Evolutionary conservation across 192 early-diverging fungal genomes (phyloP).

Genomic region (Coemansia sp.): DNA sequence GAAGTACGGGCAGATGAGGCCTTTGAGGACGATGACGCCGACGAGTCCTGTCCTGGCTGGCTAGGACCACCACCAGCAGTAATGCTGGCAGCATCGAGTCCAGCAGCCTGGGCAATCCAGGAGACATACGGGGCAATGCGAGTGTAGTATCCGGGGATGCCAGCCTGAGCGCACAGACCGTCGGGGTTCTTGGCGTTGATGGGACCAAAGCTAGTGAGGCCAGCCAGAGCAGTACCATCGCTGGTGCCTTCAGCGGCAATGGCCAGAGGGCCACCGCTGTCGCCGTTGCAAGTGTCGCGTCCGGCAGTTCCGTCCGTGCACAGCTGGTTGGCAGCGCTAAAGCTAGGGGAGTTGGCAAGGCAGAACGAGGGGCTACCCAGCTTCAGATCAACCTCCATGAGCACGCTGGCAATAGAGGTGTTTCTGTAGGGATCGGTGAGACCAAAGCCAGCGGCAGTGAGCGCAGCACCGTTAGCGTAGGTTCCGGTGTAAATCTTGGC

Average conservation of each 20-base stretch:
- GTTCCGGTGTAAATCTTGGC: constrained; percentile 25
- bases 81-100: constrained; percentile 12
- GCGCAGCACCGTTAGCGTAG: constrained; percentile 6
- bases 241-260: constrained; percentile 9
- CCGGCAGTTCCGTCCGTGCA: constrained; percentile 42
- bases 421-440: constrained; percentile 15
- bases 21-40: neutral
- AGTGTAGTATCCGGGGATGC: constrained; percentile 40
- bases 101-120: constrained; percentile 25
- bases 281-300: constrained; percentile 44
- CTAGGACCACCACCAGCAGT: neutral
- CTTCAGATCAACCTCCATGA: constrained; percentile 35
- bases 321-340: constrained; percentile 11
- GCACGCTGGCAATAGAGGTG: constrained; percentile 4
- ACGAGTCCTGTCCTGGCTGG: too few species aligned
- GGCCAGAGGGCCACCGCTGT: constrained; percentile 43
- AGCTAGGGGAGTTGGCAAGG: constrained; percentile 1
- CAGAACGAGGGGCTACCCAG: constrained; percentile 13
- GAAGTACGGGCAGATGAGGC: neutral
- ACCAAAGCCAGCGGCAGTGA: constrained; percentile 43
- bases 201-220: constrained; percentile 37
- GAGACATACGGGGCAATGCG: constrained; percentile 28
- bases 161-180: constrained; percentile 21
- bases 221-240: constrained; percentile 16
- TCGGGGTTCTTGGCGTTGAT: constrained; percentile 12